phyloP scores from a whole-genome alignment of 352 stramenopile genomes.

The Phytophthora rubi region DNA sequence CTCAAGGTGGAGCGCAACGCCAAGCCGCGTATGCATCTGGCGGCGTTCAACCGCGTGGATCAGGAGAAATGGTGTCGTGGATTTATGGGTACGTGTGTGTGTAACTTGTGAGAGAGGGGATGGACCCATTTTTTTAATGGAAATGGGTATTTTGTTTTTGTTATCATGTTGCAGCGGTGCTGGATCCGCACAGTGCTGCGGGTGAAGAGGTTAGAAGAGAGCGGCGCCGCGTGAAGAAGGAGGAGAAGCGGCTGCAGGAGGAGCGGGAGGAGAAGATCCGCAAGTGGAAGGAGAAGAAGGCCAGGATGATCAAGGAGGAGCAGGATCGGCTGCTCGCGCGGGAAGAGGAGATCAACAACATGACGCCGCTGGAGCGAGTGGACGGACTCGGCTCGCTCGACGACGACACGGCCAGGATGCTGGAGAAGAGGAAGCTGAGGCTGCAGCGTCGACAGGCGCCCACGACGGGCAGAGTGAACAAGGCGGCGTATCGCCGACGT shows the following conservation, averaged over 20 bases:
- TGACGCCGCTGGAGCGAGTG: slow-evolving; percentile 75
- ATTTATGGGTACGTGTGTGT: slow-evolving; percentile 50
- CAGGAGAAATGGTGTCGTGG: slow-evolving; percentile 84
- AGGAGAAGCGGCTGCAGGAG: slow-evolving; percentile 63
- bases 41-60: slow-evolving; percentile 83
- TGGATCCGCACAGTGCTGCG: slow-evolving; percentile 68
- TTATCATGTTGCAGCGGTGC: slow-evolving; percentile 51
- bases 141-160: too few relatives aligned
- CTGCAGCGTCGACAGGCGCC: slow-evolving; percentile 72
- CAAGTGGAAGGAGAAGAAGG: slow-evolving; percentile 74
- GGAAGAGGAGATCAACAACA: slow-evolving; percentile 77
- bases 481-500: slow-evolving; percentile 74
- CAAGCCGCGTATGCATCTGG: slow-evolving; percentile 61
- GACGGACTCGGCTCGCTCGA: slow-evolving; percentile 73
- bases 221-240: slow-evolving; percentile 59
- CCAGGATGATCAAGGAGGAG: slow-evolving; percentile 58
- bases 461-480: slow-evolving; percentile 77
- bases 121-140: background rate
- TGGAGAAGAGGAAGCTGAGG: slow-evolving; percentile 81
- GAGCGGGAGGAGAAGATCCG: slow-evolving; percentile 72
- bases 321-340: slow-evolving; percentile 57
- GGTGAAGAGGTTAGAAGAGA: slow-evolving; percentile 68
- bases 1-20: slow-evolving; percentile 73
- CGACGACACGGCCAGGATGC: slow-evolving; percentile 70
- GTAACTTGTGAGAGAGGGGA: too few relatives aligned